Evolutionary conservation across 306 rosid species (phyloP).

Genomic region (Oxytropis ochrocephala): DNA sequence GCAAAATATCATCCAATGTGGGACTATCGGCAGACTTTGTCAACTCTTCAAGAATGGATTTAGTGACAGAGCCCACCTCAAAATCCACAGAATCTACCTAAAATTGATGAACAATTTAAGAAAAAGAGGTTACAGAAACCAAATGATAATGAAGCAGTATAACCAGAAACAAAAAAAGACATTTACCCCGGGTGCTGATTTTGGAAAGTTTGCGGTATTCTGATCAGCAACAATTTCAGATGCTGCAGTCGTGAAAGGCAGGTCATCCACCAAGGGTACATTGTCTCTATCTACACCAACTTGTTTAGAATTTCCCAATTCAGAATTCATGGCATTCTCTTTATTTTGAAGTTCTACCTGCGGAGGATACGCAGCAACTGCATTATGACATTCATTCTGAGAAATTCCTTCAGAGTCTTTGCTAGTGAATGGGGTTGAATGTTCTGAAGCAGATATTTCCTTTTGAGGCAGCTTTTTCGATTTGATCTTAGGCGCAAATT

Average conservation of each 20-base stretch:
- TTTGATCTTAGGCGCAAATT: conserved; percentile 60
- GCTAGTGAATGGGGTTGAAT: conserved; percentile 18
- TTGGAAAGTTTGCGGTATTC: conserved; percentile 8
- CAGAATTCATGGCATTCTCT: background rate
- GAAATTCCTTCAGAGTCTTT: background rate
- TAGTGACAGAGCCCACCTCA: conserved; percentile 3
- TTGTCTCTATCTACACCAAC: background rate
- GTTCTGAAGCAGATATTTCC: conserved; percentile 21
- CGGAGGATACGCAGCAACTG: conserved; percentile 20
- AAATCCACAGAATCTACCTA: conserved; percentile 25
- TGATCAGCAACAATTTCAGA: conserved; percentile 15
- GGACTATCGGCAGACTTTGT: no score
- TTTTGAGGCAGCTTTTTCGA: conserved; percentile 42
- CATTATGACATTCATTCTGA: conserved; percentile 17
- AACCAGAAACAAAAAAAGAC: background rate
- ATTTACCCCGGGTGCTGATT: conserved; percentile 28
- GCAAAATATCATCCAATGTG: no score
- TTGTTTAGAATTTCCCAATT: conserved; percentile 7
- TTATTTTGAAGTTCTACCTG: conserved; percentile 11
- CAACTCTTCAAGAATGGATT: background rate
- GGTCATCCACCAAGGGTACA: conserved; percentile 10
- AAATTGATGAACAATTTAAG: conserved; percentile 9
- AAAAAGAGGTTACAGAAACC: background rate
- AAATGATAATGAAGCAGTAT: background rate
- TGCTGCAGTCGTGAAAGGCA: background rate